Percentiles rank a stretch among this genome's conserved stretches.
Conservation (phyloP, 1,284 basidiomycete genomes). For the Apiotrichum sp. region DNA sequence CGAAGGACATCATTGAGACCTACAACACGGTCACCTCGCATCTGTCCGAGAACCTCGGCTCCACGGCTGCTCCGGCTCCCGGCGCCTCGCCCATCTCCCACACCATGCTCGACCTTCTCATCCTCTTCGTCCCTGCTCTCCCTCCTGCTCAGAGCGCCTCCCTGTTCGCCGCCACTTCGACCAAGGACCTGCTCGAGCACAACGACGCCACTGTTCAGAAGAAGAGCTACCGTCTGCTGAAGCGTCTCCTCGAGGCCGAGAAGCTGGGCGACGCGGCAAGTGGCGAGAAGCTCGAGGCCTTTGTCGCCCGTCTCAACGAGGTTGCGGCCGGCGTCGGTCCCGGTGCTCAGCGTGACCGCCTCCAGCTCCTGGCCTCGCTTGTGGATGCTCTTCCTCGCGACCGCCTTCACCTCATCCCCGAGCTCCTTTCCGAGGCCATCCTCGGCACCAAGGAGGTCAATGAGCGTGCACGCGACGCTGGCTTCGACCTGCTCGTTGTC, state of each 20-base stretch:
- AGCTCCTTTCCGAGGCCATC: constrained; percentile 88
- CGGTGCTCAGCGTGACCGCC: constrained; percentile 88
- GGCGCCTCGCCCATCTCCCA: constrained; percentile 55
- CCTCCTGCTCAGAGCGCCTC: constrained; percentile 56
- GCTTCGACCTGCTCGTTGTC: constrained; percentile 82
- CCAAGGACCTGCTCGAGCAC: constrained; percentile 49
- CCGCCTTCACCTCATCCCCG: constrained; percentile 76
- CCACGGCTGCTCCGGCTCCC: constrained; percentile 37
- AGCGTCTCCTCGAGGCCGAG: constrained; percentile 61
- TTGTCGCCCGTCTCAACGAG: constrained; percentile 57
- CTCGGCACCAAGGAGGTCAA: constrained; percentile 98
- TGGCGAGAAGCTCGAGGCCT: constrained; percentile 53
- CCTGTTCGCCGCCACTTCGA: constrained; percentile 55
- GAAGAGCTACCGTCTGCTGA: constrained; percentile 83
- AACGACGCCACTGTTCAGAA: constrained; percentile 89
- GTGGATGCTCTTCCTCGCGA: constrained; percentile 64
- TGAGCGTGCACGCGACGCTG: constrained; percentile 79
- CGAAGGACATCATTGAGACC: constrained; percentile 70
- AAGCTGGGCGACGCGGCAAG: constrained; percentile 51
- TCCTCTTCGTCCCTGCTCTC: constrained; percentile 77
- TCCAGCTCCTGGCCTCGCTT: constrained; percentile 68
- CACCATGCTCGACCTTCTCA: constrained; percentile 82
- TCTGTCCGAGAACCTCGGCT: constrained; percentile 63
- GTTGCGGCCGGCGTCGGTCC: constrained; percentile 62
- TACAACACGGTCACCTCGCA: constrained; percentile 73